These are phyloP conservation scores for Penicillium desertorum DNA, from an alignment of 495 filamentous ascomycete genomes.

Conservation along the genomic window DNA sequence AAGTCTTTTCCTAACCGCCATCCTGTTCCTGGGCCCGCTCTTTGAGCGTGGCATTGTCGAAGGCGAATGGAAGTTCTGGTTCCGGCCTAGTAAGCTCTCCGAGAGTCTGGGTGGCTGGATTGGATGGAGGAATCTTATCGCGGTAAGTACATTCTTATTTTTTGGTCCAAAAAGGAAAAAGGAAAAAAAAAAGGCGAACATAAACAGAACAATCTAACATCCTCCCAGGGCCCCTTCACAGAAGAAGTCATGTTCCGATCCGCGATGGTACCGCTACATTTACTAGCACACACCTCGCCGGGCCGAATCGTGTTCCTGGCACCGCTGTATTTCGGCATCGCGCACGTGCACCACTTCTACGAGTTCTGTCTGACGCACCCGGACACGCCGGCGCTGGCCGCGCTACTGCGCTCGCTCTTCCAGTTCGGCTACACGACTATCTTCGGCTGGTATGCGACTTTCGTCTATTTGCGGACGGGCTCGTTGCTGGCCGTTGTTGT, in stretches of 20 bases:
- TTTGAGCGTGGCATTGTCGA: slow-evolving; percentile 74
- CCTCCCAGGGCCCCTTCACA: slow-evolving; percentile 72
- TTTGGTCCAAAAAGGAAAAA: not conserved
- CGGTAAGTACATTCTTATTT: slow-evolving; percentile 42
- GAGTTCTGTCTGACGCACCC: slow-evolving; percentile 86
- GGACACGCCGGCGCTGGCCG: slow-evolving; percentile 56
- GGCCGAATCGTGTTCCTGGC: slow-evolving; percentile 69
- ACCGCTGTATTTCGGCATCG: slow-evolving; percentile 90
- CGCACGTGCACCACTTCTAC: slow-evolving; percentile 94
- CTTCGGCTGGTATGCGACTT: slow-evolving; percentile 90
- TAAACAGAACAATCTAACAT: not conserved
- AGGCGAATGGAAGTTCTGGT: slow-evolving; percentile 66
- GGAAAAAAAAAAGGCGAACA: too few species aligned
- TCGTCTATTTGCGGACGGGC: slow-evolving; percentile 85
- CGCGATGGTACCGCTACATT: slow-evolving; percentile 74
- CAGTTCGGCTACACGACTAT: slow-evolving; percentile 92
- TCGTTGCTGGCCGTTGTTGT: slow-evolving; percentile 69
- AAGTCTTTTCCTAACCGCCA: slow-evolving; percentile 63
- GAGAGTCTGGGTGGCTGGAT: slow-evolving; percentile 59
- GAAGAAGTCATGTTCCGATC: slow-evolving; percentile 95
- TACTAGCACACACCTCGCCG: slow-evolving; percentile 64
- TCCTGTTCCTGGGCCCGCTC: slow-evolving; percentile 83
- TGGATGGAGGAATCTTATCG: slow-evolving; percentile 64
- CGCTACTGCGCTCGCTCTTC: slow-evolving; percentile 68
- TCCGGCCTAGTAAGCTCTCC: slow-evolving; percentile 41